These are phyloP conservation scores for Aspergillus persii DNA, from an alignment of 2,329 filamentous ascomycete species.

Conservation along the genomic window DNA sequence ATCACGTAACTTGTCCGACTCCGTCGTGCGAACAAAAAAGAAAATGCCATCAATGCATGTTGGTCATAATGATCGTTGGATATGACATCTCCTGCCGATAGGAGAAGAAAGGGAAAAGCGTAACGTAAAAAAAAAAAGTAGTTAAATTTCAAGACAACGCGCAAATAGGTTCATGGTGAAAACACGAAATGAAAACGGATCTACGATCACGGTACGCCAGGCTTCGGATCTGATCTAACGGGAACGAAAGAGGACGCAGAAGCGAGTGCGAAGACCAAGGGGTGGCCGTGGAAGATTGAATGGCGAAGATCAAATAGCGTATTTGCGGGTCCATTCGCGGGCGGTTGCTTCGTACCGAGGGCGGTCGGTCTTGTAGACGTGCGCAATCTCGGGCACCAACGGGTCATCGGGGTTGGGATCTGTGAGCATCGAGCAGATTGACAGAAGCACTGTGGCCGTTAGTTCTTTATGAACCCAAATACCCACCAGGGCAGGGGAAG, in stretches of 20 bases:
- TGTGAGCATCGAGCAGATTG: constrained; percentile 99
- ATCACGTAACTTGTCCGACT: constrained; percentile 24
- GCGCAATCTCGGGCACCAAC: constrained; percentile 96
- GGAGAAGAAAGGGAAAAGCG: constrained; percentile 19
- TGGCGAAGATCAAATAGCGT: constrained; percentile 71
- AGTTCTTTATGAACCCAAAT: neutral
- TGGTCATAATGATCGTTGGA: constrained; percentile 40
- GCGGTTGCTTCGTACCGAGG: constrained; percentile 94
- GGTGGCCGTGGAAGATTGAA: constrained; percentile 23
- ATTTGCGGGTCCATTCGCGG: constrained; percentile 98
- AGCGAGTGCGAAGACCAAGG: constrained; percentile 26
- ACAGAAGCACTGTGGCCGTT: constrained; percentile 71
- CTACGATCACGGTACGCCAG: constrained; percentile 41
- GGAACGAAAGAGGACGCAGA: constrained; percentile 24
- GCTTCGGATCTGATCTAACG: constrained; percentile 39
- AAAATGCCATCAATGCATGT: constrained; percentile 41
- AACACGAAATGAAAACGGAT: constrained; percentile 27
- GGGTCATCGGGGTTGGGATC: constrained; percentile 99
- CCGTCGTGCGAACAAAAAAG: constrained; percentile 22
- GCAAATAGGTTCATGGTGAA: constrained; percentile 23
- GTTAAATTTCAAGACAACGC: constrained; percentile 19
- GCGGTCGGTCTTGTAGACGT: constrained; percentile 99
- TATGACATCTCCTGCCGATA: constrained; percentile 34
- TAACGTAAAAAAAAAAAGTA: constrained; percentile 13
- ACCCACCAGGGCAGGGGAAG: neutral